phyloP scores from a whole-genome alignment of 495 filamentous ascomycete species.

The Aspergillus panamensis region DNA sequence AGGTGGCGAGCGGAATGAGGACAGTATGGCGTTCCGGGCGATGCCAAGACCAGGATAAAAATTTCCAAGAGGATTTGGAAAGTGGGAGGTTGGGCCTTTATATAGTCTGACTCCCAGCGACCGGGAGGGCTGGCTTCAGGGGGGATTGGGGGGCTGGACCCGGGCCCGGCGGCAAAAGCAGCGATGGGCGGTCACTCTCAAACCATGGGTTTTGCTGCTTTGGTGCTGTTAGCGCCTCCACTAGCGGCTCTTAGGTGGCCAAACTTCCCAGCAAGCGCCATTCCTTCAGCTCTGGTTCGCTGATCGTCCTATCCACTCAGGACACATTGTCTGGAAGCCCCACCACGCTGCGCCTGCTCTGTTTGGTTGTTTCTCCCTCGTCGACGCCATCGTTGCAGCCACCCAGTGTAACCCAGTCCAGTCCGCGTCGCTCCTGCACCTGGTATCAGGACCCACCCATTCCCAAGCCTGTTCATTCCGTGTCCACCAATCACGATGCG shows the following conservation, averaged over 20 bases:
- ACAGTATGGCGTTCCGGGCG: slow-evolving; percentile 36
- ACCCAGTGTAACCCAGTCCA: slow-evolving; percentile 29
- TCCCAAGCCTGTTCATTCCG: slow-evolving; percentile 12
- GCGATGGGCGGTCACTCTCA: slow-evolving; percentile 30
- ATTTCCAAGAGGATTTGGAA: slow-evolving; percentile 30
- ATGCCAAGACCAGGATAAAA: slow-evolving; percentile 49
- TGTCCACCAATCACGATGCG: slow-evolving; percentile 33
- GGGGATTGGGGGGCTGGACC: slow-evolving; percentile 35
- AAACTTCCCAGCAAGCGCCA: slow-evolving; percentile 22
- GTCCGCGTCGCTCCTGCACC: slow-evolving; percentile 34
- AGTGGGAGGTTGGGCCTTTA: slow-evolving; percentile 48
- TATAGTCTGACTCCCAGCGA: slow-evolving; percentile 45
- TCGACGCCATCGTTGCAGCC: slow-evolving; percentile 33
- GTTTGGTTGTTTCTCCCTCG: slow-evolving; percentile 32
- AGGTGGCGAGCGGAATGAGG: slow-evolving; percentile 29
- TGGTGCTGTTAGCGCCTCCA: slow-evolving; percentile 20
- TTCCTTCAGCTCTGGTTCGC: slow-evolving; percentile 21
- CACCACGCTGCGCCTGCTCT: slow-evolving; percentile 19
- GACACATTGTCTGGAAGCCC: slow-evolving; percentile 22
- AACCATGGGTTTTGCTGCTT: slow-evolving; percentile 38
- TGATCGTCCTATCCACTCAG: slow-evolving; percentile 21
- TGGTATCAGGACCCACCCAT: slow-evolving; percentile 25
- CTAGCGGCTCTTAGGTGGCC: slow-evolving; percentile 29
- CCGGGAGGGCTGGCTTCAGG: slow-evolving; percentile 32
- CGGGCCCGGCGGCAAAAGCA: slow-evolving; percentile 38